These are phyloP conservation scores for Tetrahymena elliotti DNA, from an alignment of 73 alveolate species.

Conservation along the genomic window DNA sequence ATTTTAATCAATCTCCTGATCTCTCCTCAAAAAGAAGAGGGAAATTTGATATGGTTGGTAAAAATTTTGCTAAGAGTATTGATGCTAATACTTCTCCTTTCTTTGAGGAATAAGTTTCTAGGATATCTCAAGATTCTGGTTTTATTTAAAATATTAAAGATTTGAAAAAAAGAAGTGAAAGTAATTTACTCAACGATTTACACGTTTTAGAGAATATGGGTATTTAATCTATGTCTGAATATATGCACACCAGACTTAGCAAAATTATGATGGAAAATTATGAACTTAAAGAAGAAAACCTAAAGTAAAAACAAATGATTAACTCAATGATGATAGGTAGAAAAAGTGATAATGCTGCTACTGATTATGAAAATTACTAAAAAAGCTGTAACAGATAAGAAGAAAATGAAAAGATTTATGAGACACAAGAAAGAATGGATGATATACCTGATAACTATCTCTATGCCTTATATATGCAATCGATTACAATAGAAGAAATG, in stretches of 20 bases:
- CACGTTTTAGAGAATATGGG: not conserved
- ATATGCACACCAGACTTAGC: not conserved
- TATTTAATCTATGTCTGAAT: not conserved
- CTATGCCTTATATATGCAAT: not conserved
- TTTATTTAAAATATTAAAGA: not conserved
- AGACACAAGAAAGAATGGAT: not conserved
- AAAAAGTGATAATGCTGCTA: not conserved
- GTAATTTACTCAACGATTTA: not conserved
- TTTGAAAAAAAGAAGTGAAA: not conserved
- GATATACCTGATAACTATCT: not conserved
- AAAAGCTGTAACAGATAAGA: not conserved
- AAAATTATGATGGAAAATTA: not conserved
- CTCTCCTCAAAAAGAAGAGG: not conserved
- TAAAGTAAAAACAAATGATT: not conserved
- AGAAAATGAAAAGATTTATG: not conserved
- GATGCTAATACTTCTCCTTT: not conserved
- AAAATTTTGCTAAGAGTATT: not conserved
- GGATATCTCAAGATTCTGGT: not conserved
- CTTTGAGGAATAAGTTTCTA: not conserved
- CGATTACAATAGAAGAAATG: not conserved
- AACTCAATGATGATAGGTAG: not conserved
- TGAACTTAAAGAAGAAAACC: not conserved
- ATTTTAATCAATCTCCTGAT: not conserved
- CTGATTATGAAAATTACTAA: not conserved
- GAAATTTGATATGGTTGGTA: not conserved